These are phyloP conservation scores for Candida mattraensis DNA, from an alignment of 805 yeast genomes.

Conservation along the genomic window DNA sequence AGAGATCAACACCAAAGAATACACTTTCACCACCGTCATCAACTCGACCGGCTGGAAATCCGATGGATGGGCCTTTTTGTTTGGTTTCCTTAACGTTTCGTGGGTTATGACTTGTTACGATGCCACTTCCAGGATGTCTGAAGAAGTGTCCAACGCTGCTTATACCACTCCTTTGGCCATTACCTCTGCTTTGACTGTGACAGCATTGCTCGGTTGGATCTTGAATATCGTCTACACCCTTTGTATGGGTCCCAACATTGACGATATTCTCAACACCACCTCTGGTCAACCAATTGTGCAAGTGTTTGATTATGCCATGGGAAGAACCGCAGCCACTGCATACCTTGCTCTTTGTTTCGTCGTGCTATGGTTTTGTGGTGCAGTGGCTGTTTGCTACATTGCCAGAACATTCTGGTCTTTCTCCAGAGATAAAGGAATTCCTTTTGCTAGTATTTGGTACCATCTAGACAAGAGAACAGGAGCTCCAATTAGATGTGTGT, in stretches of 20 bases:
- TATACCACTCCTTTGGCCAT: constrained; percentile 59
- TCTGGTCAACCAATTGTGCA: constrained; percentile 57
- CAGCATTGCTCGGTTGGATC: constrained; percentile 51
- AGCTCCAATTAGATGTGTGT: constrained; percentile 46
- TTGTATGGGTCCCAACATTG: constrained; percentile 42
- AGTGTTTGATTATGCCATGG: constrained; percentile 49
- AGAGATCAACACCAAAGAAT: constrained; percentile 42
- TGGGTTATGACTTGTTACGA: constrained; percentile 63
- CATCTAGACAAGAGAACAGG: constrained; percentile 39
- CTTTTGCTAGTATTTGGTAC: constrained; percentile 44
- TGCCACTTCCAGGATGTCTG: constrained; percentile 55
- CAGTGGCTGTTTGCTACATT: constrained; percentile 48
- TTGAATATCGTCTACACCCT: constrained; percentile 48
- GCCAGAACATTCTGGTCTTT: constrained; percentile 57
- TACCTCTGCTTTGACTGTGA: constrained; percentile 48
- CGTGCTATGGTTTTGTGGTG: constrained; percentile 53
- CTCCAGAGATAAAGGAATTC: constrained; percentile 56
- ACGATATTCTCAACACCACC: constrained; percentile 31
- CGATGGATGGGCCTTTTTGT: constrained; percentile 56
- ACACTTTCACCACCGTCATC: constrained; percentile 48
- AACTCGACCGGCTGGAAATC: constrained; percentile 51
- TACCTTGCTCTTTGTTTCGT: constrained; percentile 48
- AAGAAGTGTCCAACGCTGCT: constrained; percentile 55
- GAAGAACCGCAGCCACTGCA: constrained; percentile 52
- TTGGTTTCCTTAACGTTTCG: constrained; percentile 55